Evolutionary conservation across 2,329 filamentous ascomycete genomes (phyloP), one percentile per base, ranked within the genome.

Genomic region (Alternaria gansuensis): DNA sequence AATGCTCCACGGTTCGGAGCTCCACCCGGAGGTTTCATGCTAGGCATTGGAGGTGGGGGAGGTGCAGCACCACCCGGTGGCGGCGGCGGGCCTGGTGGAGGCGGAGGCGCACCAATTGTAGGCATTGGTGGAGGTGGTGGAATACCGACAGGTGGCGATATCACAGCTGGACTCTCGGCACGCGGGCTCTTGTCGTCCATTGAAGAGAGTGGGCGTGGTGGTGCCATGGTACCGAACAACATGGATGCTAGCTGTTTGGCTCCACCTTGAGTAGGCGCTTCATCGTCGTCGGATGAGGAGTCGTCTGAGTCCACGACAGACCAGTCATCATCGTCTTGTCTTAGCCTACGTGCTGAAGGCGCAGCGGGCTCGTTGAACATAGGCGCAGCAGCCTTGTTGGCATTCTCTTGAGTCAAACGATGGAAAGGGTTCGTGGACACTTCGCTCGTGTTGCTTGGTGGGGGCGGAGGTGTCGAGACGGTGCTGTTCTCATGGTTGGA

Each of bases 161-260:
- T 66, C 72, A 80, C 57, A 74, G 79, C 57, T 77, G 78, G 59
- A 78, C 80, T 70, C 70, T 81, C 46, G 66, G 79, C 56, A 75
- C 77, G 56, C 37, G 82, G 77, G 56, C 79, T 80, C 68, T 91
- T 90, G 65, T 90, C 88, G 54, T 91, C 92, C 76, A 91, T 88
- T 6, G 92, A 90, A 21, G 92, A 96, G 43, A 97, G 80, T 29
- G 94, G 93, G 51, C 94, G 88, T 13, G 95, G 94, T 37, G 95
- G 94, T 9, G 87, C 94, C 93, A 99, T 98, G 51, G 93, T 97
- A 59, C 95, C 94, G 75, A 99, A 99, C 21, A 99, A 84, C 60
- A 97, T 95, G 6, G 92, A 96, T 14, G 95, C 95, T 36, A 99
- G 86, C 69, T 97, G 92, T 60, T 96, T 95, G 48, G 95, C 95